Percentiles rank a stretch among this genome's conserved stretches.
These are phyloP conservation scores for Colletotrichum cuscutae DNA, from an alignment of 2,329 filamentous ascomycete genomes.

Conservation along the genomic window DNA sequence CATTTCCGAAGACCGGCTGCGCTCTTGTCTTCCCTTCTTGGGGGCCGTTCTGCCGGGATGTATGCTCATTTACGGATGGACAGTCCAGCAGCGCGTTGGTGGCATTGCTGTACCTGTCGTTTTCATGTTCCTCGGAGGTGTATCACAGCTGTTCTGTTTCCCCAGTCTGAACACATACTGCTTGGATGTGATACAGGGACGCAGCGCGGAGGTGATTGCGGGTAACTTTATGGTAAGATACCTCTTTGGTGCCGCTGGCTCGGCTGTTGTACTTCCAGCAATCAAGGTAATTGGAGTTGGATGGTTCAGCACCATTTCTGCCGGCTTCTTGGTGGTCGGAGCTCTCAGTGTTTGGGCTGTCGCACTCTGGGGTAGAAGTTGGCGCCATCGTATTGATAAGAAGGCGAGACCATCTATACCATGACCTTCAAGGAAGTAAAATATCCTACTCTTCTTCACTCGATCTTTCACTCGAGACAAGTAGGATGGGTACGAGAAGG, in stretches of 20 bases:
- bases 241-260: slow-evolving; percentile 76
- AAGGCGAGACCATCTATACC: background rate
- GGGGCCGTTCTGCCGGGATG: slow-evolving; percentile 69
- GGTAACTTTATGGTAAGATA: slow-evolving; percentile 85
- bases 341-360: slow-evolving; percentile 36
- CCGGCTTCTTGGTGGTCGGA: slow-evolving; percentile 23
- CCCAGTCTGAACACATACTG: slow-evolving; percentile 72
- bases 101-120: slow-evolving; percentile 66
- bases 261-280: slow-evolving; percentile 78
- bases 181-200: slow-evolving; percentile 33
- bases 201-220: slow-evolving; percentile 55
- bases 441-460: too few relatives aligned
- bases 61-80: slow-evolving; percentile 77
- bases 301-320: slow-evolving; percentile 81
- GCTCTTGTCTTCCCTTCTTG: slow-evolving; percentile 69
- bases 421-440: too few relatives aligned
- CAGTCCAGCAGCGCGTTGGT: slow-evolving; percentile 20
- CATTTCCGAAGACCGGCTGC: slow-evolving; percentile 76
- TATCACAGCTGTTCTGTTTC: slow-evolving; percentile 76
- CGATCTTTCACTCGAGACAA: too few relatives aligned
- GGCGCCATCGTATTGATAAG: slow-evolving; percentile 20
- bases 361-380: slow-evolving; percentile 24
- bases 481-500: too few relatives aligned
- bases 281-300: slow-evolving; percentile 81
- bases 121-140: slow-evolving; percentile 75